A percentile compares a stretch with the other conserved stretches of the same genome.
These are phyloP conservation scores for Metschnikowia gelsemii DNA, from an alignment of 805 yeast genomes.

Conservation along the genomic window DNA sequence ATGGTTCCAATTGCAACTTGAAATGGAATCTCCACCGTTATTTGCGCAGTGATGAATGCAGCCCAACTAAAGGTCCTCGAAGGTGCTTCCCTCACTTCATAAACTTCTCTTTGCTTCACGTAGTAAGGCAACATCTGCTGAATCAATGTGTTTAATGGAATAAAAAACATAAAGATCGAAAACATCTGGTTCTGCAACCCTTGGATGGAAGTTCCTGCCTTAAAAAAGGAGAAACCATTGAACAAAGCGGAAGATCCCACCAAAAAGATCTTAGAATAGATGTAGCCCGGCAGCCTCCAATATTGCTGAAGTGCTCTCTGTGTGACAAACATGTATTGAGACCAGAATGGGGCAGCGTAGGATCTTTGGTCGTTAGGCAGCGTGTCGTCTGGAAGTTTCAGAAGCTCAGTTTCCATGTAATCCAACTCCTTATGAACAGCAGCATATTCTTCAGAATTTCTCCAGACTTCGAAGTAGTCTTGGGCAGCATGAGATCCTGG, in stretches of 20 bases:
- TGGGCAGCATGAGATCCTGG: slow-evolving; percentile 74
- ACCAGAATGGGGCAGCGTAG: slow-evolving; percentile 19
- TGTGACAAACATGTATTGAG: slow-evolving; percentile 20
- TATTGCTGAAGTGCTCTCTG: slow-evolving; percentile 37
- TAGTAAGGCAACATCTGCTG: slow-evolving; percentile 47
- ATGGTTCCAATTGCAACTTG: slow-evolving; percentile 53
- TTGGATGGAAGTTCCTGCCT: slow-evolving; percentile 57
- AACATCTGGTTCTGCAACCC: slow-evolving; percentile 66
- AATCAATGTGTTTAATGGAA: slow-evolving; percentile 40
- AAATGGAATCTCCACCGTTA: slow-evolving; percentile 48
- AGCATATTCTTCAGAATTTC: slow-evolving; percentile 59
- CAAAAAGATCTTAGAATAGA: slow-evolving; percentile 60
- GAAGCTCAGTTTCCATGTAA: slow-evolving; percentile 59
- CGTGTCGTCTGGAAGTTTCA: slow-evolving; percentile 19
- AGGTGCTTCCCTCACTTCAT: slow-evolving; percentile 47
- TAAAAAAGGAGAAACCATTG: slow-evolving; percentile 72
- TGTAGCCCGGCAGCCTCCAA: slow-evolving; percentile 63
- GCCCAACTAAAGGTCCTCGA: slow-evolving; percentile 46
- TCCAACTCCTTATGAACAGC: slow-evolving; percentile 61
- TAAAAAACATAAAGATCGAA: slow-evolving; percentile 46
- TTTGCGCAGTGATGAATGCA: slow-evolving; percentile 40
- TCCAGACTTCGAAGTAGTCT: slow-evolving; percentile 78
- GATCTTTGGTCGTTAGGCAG: slow-evolving; percentile 25
- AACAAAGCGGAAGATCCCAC: slow-evolving; percentile 54
- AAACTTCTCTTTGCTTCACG: slow-evolving; percentile 41